Evolutionary conservation across 1,139 yeast genomes (phyloP).

Genomic region (Tardiomyces digboiensis): DNA sequence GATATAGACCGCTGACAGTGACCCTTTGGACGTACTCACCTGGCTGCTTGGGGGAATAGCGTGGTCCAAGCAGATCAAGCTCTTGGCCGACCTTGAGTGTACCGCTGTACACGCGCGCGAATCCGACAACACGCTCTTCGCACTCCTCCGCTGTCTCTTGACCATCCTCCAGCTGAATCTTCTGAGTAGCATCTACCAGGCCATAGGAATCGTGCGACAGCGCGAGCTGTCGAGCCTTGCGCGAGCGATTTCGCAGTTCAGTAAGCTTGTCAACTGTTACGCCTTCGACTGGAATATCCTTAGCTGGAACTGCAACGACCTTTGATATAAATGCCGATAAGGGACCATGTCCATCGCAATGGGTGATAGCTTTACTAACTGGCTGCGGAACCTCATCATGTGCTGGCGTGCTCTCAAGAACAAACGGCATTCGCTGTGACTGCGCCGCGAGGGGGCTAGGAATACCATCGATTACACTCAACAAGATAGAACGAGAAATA

Average conservation of each 20-base stretch:
- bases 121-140: constrained; percentile 55
- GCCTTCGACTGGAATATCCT: constrained; percentile 52
- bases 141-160: constrained; percentile 15
- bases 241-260: constrained; percentile 58
- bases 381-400: constrained; percentile 39
- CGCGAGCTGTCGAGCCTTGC: constrained; percentile 49
- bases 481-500: constrained; percentile 71
- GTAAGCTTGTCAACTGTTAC: constrained; percentile 28
- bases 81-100: constrained; percentile 65
- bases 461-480: constrained; percentile 74
- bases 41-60: constrained; percentile 67
- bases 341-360: constrained; percentile 56
- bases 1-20: constrained; percentile 55
- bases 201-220: constrained; percentile 7
- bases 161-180: constrained; percentile 28
- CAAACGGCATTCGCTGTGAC: constrained; percentile 52
- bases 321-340: constrained; percentile 84
- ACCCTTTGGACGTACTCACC: constrained; percentile 45
- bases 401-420: constrained; percentile 51
- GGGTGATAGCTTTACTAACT: constrained; percentile 46
- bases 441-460: constrained; percentile 84
- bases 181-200: constrained; percentile 11
- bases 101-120: constrained; percentile 87
- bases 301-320: constrained; percentile 73
- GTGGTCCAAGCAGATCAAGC: constrained; percentile 73